Evolutionary conservation across 2,329 filamentous ascomycete genomes (phyloP).

Genomic region (Clonostachys solani): DNA sequence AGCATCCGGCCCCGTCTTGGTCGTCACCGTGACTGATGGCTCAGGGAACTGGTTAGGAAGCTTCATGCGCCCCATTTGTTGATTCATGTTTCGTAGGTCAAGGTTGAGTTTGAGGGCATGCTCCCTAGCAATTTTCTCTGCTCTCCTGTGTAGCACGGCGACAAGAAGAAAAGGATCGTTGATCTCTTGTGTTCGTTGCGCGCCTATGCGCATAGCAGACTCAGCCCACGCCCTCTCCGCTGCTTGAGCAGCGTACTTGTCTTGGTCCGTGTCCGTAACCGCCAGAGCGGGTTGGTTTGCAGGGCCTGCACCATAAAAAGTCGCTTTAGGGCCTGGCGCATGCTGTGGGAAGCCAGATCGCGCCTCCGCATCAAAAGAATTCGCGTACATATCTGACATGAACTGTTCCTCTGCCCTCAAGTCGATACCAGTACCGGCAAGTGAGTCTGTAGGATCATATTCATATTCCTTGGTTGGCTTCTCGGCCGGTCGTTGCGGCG

Average conservation of each 20-base stretch:
- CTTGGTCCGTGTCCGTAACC: constrained; percentile 43
- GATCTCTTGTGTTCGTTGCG: constrained; percentile 63
- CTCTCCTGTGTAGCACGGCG: constrained; percentile 54
- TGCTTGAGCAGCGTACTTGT: constrained; percentile 61
- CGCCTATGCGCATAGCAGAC: constrained; percentile 58
- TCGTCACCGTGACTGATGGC: constrained; percentile 49
- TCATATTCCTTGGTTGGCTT: constrained; percentile 57
- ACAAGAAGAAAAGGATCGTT: constrained; percentile 70
- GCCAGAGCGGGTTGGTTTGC: constrained; percentile 57
- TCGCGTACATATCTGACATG: constrained; percentile 63
- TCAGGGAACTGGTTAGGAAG: constrained; percentile 42
- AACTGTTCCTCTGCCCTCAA: constrained; percentile 82
- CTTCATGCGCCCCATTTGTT: constrained; percentile 42
- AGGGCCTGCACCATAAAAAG: constrained; percentile 61
- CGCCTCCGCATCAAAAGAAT: constrained; percentile 40
- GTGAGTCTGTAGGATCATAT: constrained; percentile 77
- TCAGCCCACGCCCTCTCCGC: constrained; percentile 63
- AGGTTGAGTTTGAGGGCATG: constrained; percentile 52
- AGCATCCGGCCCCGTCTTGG: constrained; percentile 54
- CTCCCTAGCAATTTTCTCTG: constrained; percentile 53
- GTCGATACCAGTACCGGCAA: constrained; percentile 83
- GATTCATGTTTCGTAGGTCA: constrained; percentile 44
- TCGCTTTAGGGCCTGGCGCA: constrained; percentile 47
- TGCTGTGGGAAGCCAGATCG: constrained; percentile 47
- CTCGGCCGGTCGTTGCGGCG: constrained; percentile 57